phyloP scores from a whole-genome alignment of 129 eudicot genomes.

The Sambucus nigra region DNA sequence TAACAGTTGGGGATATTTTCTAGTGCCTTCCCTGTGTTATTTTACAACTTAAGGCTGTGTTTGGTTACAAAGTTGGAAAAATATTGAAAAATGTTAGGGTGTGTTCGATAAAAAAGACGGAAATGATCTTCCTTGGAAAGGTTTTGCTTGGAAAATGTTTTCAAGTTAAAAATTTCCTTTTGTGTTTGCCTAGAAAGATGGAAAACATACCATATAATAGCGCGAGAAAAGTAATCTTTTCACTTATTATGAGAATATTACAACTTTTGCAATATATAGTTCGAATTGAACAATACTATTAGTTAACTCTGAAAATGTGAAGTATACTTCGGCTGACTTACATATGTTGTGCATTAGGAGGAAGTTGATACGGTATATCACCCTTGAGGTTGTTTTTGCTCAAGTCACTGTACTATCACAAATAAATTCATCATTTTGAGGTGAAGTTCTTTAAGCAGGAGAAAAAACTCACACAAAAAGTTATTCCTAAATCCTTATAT shows the following conservation, averaged over 20 bases:
- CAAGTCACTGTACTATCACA: conserved; percentile 36
- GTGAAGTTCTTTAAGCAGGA: background rate
- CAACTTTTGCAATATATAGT: background rate
- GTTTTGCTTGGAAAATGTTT: no score
- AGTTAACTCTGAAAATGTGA: background rate
- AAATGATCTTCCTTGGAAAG: no score
- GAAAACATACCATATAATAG: background rate
- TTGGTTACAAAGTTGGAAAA: no score
- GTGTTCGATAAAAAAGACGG: background rate
- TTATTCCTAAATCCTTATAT: background rate
- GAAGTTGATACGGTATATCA: conserved; percentile 37
- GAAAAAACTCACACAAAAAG: conserved; percentile 8
- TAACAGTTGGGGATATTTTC: no score
- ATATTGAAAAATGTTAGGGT: no score
- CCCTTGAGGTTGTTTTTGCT: conserved; percentile 33
- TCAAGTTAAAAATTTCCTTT: no score
- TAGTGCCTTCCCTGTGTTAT: no score
- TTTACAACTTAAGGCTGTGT: no score
- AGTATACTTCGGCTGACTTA: conserved; percentile 14
- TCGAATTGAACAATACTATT: background rate
- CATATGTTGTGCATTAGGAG: conserved; percentile 26
- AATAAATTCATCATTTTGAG: background rate
- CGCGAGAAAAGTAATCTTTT: background rate
- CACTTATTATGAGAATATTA: background rate
- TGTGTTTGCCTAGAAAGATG: no score